Conservation (phyloP, 2,329 filamentous ascomycete genomes). For the Colletotrichum liriopes region DNA sequence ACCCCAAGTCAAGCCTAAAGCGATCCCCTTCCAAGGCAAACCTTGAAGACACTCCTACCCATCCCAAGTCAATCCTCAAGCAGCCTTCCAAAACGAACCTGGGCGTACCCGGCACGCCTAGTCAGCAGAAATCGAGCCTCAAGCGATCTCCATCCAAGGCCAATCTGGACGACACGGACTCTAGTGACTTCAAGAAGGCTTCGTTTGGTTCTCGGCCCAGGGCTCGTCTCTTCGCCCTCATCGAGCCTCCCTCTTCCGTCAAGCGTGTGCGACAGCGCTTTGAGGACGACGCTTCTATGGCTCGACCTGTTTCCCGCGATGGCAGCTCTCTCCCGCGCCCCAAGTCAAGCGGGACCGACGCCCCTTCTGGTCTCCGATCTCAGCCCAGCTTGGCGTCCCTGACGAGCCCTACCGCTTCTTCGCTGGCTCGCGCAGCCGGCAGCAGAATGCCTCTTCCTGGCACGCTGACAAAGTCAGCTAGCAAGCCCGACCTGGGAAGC, state of each 20-base stretch:
- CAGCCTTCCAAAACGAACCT: conserved; percentile 73
- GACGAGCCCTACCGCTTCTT: conserved; percentile 85
- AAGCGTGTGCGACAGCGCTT: conserved; percentile 81
- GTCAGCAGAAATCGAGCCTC: conserved; percentile 59
- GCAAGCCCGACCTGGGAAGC: conserved; percentile 39
- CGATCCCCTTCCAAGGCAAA: conserved; percentile 69
- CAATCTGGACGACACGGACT: conserved; percentile 74
- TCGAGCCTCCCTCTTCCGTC: conserved; percentile 59
- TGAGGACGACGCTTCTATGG: conserved; percentile 78
- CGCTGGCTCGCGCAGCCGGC: conserved; percentile 73
- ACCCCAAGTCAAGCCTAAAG: conserved; percentile 60
- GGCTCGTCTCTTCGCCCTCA: conserved; percentile 44
- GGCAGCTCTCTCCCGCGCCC: conserved; percentile 65
- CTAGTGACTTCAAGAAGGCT: conserved; percentile 54
- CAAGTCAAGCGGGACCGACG: conserved; percentile 60
- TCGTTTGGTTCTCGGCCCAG: conserved; percentile 19
- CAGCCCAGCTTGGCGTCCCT: conserved; percentile 70
- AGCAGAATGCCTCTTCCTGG: conserved; percentile 68
- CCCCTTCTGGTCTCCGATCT: conserved; percentile 55
- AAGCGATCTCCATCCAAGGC: conserved; percentile 68
- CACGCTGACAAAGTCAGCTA: conserved; percentile 52
- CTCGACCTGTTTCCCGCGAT: conserved; percentile 72
- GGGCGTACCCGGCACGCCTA: conserved; percentile 61
- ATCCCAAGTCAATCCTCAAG: conserved; percentile 60
- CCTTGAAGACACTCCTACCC: conserved; percentile 56